Evolutionary conservation across 2,329 filamentous ascomycete genomes (phyloP).

Genomic region (Colletotrichum camelliae): DNA sequence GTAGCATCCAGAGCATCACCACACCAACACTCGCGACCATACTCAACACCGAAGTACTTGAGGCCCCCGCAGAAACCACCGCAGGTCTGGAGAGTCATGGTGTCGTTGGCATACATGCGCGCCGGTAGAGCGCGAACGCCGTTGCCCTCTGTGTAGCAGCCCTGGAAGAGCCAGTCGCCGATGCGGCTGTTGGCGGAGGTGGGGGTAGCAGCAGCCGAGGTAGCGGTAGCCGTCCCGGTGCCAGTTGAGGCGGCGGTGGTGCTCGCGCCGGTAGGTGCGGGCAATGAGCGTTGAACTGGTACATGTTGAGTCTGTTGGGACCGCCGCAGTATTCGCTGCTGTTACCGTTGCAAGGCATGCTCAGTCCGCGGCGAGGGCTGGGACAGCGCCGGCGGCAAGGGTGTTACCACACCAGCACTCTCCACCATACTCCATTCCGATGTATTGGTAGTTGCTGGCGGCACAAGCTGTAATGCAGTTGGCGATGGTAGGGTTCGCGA

Average conservation of each 20-base stretch:
- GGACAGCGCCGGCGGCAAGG: slow-evolving; percentile 30
- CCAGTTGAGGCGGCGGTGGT: not conserved
- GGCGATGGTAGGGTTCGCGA: slow-evolving; percentile 27
- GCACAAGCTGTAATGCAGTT: slow-evolving; percentile 34
- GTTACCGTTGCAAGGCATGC: slow-evolving; percentile 41
- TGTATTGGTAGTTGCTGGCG: slow-evolving; percentile 26
- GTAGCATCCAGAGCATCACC: slow-evolving; percentile 35
- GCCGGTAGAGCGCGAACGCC: slow-evolving; percentile 34
- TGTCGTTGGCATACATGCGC: slow-evolving; percentile 32
- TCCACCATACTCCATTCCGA: slow-evolving; percentile 44
- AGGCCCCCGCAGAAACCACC: slow-evolving; percentile 33
- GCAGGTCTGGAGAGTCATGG: slow-evolving; percentile 40
- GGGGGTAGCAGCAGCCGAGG: not conserved
- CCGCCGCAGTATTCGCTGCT: slow-evolving; percentile 42
- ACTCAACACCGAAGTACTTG: slow-evolving; percentile 38
- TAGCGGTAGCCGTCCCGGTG: not conserved
- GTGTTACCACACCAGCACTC: slow-evolving; percentile 44
- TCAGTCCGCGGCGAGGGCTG: slow-evolving; percentile 36
- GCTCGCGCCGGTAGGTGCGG: not conserved
- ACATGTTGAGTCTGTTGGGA: slow-evolving; percentile 22
- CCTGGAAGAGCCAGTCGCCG: slow-evolving; percentile 36
- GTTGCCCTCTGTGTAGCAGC: slow-evolving; percentile 41
- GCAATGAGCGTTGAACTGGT: not conserved
- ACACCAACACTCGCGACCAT: slow-evolving; percentile 44
- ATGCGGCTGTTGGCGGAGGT: slow-evolving; percentile 24